phyloP scores from a whole-genome alignment of 2,329 filamentous ascomycete genomes.

The Aspergillus sp. region DNA sequence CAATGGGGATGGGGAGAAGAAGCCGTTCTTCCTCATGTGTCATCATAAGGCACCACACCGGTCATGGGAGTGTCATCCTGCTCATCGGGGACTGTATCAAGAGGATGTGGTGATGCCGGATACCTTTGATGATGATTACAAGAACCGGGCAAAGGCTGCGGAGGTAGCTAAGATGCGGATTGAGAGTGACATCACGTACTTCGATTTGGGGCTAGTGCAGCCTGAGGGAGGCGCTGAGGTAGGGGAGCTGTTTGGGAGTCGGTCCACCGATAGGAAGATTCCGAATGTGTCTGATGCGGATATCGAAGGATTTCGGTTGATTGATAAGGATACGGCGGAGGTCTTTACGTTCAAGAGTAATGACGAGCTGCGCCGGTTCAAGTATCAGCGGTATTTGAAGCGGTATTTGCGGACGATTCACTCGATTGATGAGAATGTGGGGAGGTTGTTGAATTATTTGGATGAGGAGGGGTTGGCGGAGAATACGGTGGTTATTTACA shows the following conservation, averaged over 20 bases:
- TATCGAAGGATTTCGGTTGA: not conserved
- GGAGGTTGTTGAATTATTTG: constrained; percentile 51
- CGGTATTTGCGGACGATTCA: constrained; percentile 57
- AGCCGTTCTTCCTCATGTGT: constrained; percentile 59
- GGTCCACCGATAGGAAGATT: constrained; percentile 1
- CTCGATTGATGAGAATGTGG: constrained; percentile 56
- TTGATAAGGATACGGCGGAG: constrained; percentile 46
- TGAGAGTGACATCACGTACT: constrained; percentile 53
- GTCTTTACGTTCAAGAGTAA: constrained; percentile 49
- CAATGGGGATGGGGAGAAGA: constrained; percentile 23
- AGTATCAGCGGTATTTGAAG: constrained; percentile 61
- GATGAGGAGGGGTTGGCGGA: constrained; percentile 45
- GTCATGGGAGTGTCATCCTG: constrained; percentile 54
- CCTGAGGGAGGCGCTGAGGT: constrained; percentile 48
- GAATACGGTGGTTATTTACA: constrained; percentile 57
- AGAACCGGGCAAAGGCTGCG: constrained; percentile 55
- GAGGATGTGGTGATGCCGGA: constrained; percentile 53
- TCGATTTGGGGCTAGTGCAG: constrained; percentile 55
- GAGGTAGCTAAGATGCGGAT: constrained; percentile 56
- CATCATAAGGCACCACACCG: constrained; percentile 60
- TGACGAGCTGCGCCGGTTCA: constrained; percentile 54
- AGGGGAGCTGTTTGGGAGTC: not conserved
- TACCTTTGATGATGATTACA: constrained; percentile 58
- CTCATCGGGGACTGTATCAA: constrained; percentile 53
- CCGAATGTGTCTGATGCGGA: not conserved